Evolutionary conservation across 1,139 yeast species (phyloP).

Genomic region (Pneumocystis murina): DNA sequence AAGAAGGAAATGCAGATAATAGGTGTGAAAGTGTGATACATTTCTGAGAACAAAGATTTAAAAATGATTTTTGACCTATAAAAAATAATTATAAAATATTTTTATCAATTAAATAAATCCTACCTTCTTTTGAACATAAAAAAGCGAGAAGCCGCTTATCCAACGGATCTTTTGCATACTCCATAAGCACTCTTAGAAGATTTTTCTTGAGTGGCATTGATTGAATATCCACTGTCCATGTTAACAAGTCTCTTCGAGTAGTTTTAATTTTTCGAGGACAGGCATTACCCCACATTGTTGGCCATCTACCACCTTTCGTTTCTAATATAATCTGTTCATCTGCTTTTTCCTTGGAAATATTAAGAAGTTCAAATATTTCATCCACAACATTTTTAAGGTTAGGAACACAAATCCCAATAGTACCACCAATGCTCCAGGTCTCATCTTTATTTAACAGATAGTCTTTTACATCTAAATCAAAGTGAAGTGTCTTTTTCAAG

Average conservation of each 20-base stretch:
- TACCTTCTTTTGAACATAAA: conserved; percentile 17
- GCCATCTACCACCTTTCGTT: conserved; percentile 19
- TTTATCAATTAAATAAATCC: background rate
- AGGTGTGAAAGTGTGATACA: conserved; percentile 16
- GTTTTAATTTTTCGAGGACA: conserved; percentile 15
- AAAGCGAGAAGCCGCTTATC: conserved; percentile 15
- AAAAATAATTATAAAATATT: background rate
- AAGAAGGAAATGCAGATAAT: conserved; percentile 17
- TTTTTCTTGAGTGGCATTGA: conserved; percentile 16
- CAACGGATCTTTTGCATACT: conserved; percentile 13
- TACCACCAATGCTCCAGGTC: conserved; percentile 19
- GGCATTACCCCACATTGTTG: conserved; percentile 19
- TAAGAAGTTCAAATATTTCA: conserved; percentile 15
- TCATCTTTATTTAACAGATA: conserved; percentile 18
- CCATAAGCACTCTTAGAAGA: conserved; percentile 15
- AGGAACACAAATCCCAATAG: conserved; percentile 19
- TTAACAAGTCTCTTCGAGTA: conserved; percentile 16
- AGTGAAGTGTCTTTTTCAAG: conserved; percentile 17
- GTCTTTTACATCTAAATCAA: conserved; percentile 18
- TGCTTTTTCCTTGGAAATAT: conserved; percentile 7
- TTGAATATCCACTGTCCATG: conserved; percentile 18
- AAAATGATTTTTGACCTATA: conserved; percentile 14
- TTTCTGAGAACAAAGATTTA: conserved; percentile 14
- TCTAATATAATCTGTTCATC: conserved; percentile 11
- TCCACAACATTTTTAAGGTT: conserved; percentile 14